A percentile compares a stretch with the other conserved stretches of the same genome.
These are phyloP conservation scores for Fallopia convolvulus DNA, from an alignment of 148 eudicot species.

Conservation along the genomic window DNA sequence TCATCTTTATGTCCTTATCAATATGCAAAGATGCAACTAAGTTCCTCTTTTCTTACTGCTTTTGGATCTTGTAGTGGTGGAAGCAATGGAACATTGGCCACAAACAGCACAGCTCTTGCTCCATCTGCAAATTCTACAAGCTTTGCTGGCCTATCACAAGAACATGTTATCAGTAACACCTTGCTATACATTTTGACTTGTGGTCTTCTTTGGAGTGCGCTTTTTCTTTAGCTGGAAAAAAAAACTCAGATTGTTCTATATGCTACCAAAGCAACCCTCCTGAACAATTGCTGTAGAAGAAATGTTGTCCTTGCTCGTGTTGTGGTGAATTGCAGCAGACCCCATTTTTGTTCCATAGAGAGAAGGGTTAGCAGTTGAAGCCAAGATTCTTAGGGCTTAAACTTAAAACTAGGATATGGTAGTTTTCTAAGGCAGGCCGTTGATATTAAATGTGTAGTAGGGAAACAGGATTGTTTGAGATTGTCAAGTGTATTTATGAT, in stretches of 20 bases:
- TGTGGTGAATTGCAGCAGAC: not conserved
- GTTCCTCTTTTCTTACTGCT: not conserved
- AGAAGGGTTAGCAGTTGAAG: not conserved
- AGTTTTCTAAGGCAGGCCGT: not conserved
- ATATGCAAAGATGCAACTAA: not conserved
- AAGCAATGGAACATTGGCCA: constrained; percentile 6
- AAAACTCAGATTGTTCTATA: not conserved
- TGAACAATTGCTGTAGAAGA: not conserved
- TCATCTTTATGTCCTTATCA: not conserved
- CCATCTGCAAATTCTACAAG: constrained; percentile 7
- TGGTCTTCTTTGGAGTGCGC: constrained; percentile 1
- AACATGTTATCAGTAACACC: not conserved
- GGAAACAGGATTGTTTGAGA: constrained; percentile 1
- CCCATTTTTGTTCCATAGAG: constrained; percentile 5
- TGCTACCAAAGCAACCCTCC: not conserved
- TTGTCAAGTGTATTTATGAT: constrained; percentile 7
- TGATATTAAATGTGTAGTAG: not conserved
- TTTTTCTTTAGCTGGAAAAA: not conserved
- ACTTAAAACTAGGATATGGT: not conserved
- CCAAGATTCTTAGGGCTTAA: not conserved
- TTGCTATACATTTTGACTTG: not conserved
- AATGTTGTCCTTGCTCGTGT: not conserved
- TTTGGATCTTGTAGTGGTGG: constrained; percentile 1
- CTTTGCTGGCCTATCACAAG: constrained; percentile 1
- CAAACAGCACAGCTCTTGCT: constrained; percentile 6